Evolutionary conservation across 345 rosid species (phyloP).

Genomic region (Atalantia buxifolia): DNA sequence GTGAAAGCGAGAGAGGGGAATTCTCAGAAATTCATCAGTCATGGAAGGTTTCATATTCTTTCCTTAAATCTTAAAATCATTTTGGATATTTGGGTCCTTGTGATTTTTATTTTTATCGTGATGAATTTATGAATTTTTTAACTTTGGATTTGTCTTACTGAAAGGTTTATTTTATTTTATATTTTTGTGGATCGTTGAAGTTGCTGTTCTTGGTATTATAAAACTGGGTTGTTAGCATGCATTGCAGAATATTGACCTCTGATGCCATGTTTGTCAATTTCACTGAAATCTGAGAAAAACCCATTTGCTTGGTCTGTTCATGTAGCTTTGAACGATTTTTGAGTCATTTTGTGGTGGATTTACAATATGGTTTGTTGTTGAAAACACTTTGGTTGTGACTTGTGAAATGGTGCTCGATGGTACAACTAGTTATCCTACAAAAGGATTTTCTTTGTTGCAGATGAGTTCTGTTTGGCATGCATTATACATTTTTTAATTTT

Average conservation of each 20-base stretch:
- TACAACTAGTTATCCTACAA: background rate
- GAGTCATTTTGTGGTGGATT: background rate
- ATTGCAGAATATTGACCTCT: background rate
- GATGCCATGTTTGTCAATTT: background rate
- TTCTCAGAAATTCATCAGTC: background rate
- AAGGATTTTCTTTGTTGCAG: background rate
- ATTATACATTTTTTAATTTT: background rate
- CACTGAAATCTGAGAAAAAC: background rate
- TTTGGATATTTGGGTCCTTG: background rate
- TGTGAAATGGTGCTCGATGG: background rate
- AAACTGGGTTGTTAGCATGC: conserved; percentile 8
- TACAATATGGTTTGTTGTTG: background rate
- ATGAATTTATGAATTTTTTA: background rate
- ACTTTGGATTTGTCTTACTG: background rate
- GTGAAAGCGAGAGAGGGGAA: background rate
- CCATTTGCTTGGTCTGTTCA: background rate
- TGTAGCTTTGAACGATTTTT: background rate
- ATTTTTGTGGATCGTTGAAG: background rate
- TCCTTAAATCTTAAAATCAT: conserved; percentile 11
- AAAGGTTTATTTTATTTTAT: background rate
- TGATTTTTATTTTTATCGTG: background rate
- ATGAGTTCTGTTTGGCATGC: background rate
- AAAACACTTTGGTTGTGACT: background rate
- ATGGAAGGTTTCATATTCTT: conserved; percentile 34
- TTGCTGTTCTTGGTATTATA: background rate